phyloP scores from a whole-genome alignment of 1,139 yeast species.

The Ogataea hybrid region DNA sequence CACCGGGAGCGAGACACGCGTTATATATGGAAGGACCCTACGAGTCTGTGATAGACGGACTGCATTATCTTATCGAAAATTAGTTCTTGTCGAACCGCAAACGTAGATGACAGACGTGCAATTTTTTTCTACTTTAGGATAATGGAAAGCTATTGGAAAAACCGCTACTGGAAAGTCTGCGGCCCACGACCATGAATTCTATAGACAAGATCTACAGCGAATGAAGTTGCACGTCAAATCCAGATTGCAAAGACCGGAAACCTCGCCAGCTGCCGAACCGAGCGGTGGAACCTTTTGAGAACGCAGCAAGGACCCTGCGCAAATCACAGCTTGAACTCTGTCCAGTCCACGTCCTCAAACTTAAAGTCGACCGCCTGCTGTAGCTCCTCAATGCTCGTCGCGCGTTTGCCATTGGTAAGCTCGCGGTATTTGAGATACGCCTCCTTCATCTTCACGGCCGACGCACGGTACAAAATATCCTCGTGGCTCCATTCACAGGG shows the following conservation, averaged over 20 bases:
- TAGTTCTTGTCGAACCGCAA: background rate
- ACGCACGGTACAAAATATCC: constrained; percentile 36
- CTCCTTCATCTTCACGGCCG: constrained; percentile 38
- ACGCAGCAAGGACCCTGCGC: background rate
- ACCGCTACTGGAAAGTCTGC: background rate
- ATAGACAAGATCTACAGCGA: background rate
- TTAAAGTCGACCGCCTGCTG: constrained; percentile 25
- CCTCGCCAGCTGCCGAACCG: background rate
- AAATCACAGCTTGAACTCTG: constrained; percentile 4
- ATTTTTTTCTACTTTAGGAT: background rate
- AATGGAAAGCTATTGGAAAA: background rate
- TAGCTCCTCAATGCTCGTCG: constrained; percentile 35
- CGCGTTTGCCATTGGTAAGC: constrained; percentile 34
- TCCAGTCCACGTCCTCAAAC: constrained; percentile 12
- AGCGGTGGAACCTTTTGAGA: background rate
- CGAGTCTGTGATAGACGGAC: constrained; percentile 1
- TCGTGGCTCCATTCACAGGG: constrained; percentile 41
- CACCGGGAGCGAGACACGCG: background rate
- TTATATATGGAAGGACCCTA: background rate
- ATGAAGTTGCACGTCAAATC: background rate
- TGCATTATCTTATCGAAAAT: constrained; percentile 5
- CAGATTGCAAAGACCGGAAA: background rate
- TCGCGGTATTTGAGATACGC: constrained; percentile 36
- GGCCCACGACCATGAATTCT: background rate
- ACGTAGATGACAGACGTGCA: background rate